Conservation (phyloP, 2,329 filamentous ascomycete species). For the Orbilia ellipsospora region DNA sequence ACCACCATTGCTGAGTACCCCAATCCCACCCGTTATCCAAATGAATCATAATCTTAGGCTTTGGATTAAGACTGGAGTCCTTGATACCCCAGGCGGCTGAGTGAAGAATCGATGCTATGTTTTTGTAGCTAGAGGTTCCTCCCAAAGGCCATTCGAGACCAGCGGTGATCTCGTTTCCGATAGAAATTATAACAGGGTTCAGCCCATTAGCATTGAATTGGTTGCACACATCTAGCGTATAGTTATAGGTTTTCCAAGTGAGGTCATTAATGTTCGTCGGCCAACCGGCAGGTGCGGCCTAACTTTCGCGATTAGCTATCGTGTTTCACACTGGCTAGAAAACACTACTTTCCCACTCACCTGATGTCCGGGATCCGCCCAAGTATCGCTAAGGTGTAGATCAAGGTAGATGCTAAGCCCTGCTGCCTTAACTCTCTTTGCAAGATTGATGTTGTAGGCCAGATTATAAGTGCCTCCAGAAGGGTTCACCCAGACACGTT, state of each 20-base stretch:
- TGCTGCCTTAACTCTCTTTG: constrained; percentile 72
- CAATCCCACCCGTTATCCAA: constrained; percentile 81
- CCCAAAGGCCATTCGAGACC: constrained; percentile 77
- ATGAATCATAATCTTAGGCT: constrained; percentile 78
- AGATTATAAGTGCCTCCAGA: constrained; percentile 74
- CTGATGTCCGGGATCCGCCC: constrained; percentile 76
- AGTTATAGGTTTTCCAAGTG: constrained; percentile 74
- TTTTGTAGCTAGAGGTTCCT: constrained; percentile 67
- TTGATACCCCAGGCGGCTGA: constrained; percentile 74
- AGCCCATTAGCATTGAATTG: constrained; percentile 62
- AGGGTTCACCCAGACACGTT: constrained; percentile 78
- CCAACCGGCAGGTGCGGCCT: constrained; percentile 73
- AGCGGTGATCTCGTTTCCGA: constrained; percentile 78
- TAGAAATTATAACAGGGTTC: constrained; percentile 72
- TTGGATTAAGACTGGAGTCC: constrained; percentile 69
- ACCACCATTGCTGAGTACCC: constrained; percentile 74
- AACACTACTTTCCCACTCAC: constrained; percentile 57
- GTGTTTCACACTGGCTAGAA: too few species aligned
- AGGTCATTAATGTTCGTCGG: constrained; percentile 70
- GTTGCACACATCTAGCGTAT: constrained; percentile 73
- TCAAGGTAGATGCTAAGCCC: constrained; percentile 73
- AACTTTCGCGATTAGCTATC: neutral
- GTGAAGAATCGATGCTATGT: constrained; percentile 73
- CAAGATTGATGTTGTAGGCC: constrained; percentile 76
- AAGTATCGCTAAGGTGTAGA: constrained; percentile 75